Evolutionary conservation across 805 yeast species (phyloP), one percentile per base, ranked within the genome.

Genomic region (Teunomyces stri): DNA sequence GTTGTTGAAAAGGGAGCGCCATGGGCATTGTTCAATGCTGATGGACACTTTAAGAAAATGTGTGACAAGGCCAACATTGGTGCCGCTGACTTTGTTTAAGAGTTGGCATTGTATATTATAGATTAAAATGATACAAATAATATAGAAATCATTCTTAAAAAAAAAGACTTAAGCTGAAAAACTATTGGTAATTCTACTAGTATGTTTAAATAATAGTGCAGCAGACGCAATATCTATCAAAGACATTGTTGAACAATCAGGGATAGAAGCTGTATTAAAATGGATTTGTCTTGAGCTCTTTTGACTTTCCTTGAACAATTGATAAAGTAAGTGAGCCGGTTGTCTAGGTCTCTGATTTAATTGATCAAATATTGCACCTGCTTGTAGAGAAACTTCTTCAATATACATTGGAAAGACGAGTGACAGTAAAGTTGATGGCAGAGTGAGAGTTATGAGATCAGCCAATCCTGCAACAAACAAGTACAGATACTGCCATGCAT

Each of bases 1-100:
- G 54, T 68, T 27, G 62, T 54, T 13, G 72, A 69, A 51, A 63
- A 60, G 54, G 73, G 68, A 37, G 55, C 65, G 11, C 75, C 74
- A 5, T 55, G 58, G 61, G 55, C 54, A 6, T 58, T 69, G 41
- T 69, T 58, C 51, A 57, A 58, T n/a, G 54, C 55, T 22, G 51
- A 59, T 27, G 64, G 70, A 4, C 51, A 64, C 20, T 69, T 69
- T 43, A 59, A 58, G 37, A 59, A 57, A 39, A 69, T 69, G 73
- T 69, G 74, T 51, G 67, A 67, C 44, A 69, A 66, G 51, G 67
- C 72, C 1, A 58, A 61, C 46, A 66, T 69, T 22, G 47, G 54
- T n/a, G 58, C 54, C 2, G 62, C 55, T 2, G 70, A 68, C 49
- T 68, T 68, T 47, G 27, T 28, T 12, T 30, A 30, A 31, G 7